These are phyloP conservation scores for Scheffersomyces parashehatae DNA, from an alignment of 1,139 yeast species.

Conservation along the genomic window DNA sequence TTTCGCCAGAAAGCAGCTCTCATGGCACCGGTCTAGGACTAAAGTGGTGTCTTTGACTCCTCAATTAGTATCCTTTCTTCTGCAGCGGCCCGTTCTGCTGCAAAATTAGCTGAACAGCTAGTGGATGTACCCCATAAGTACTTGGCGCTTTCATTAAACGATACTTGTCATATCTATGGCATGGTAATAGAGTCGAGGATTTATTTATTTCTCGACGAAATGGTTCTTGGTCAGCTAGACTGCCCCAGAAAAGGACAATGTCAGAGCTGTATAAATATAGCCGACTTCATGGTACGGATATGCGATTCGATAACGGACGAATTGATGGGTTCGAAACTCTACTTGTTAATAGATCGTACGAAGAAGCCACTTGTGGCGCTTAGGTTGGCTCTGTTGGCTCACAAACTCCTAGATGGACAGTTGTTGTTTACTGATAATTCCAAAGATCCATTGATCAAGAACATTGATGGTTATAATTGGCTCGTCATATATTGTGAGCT, in stretches of 20 bases:
- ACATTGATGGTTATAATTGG: conserved; percentile 5
- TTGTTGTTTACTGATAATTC: neutral
- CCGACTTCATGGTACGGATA: neutral
- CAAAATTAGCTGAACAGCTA: conserved; percentile 14
- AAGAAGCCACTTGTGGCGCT: neutral
- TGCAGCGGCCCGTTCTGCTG: conserved; percentile 5
- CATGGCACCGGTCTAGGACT: conserved; percentile 12
- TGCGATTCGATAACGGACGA: neutral
- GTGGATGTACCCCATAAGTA: conserved; percentile 14
- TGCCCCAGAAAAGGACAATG: too few relatives aligned
- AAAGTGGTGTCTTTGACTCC: conserved; percentile 24
- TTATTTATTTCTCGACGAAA: neutral
- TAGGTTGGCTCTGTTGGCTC: neutral
- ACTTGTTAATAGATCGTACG: neutral
- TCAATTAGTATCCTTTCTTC: conserved; percentile 8
- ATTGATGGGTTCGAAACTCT: neutral
- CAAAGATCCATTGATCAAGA: neutral
- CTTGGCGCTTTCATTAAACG: neutral
- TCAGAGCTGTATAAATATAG: neutral
- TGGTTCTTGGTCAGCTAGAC: neutral
- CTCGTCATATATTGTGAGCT: conserved; percentile 3
- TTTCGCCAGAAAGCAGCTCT: neutral
- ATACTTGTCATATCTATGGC: neutral
- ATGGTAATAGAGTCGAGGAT: neutral
- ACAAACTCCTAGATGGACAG: neutral